A percentile compares a stretch with the other conserved stretches of the same genome.
phyloP scores from a whole-genome alignment of 2,329 filamentous ascomycete species.

The Scedosporium dehoogii region DNA sequence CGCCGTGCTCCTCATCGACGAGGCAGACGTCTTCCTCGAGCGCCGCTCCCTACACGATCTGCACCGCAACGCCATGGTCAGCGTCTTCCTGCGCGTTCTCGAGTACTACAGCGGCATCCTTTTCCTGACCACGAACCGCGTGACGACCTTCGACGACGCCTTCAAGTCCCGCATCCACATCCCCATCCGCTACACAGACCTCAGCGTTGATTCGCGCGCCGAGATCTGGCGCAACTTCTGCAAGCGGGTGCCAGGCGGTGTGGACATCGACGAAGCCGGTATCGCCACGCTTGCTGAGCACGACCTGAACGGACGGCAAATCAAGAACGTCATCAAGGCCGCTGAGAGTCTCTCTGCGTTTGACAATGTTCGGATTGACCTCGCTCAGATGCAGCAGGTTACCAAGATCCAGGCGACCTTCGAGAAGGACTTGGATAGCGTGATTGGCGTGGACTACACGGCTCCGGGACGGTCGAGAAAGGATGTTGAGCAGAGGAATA shows the following conservation, averaged over 20 bases:
- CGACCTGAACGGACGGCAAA: constrained; percentile 57
- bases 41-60: constrained; percentile 13
- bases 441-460: constrained; percentile 38
- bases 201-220: constrained; percentile 62
- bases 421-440: constrained; percentile 73
- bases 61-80: constrained; percentile 16
- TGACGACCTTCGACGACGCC: constrained; percentile 75
- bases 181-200: constrained; percentile 67
- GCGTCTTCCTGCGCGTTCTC: constrained; percentile 27
- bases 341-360: constrained; percentile 75
- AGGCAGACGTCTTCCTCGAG: constrained; percentile 10
- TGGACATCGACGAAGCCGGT: constrained; percentile 47
- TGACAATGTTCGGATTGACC: constrained; percentile 58
- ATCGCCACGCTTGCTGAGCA: constrained; percentile 60
- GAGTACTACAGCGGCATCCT: constrained; percentile 32
- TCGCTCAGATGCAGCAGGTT: constrained; percentile 72
- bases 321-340: constrained; percentile 65
- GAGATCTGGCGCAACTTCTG: constrained; percentile 80
- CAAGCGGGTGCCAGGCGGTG: constrained; percentile 56
- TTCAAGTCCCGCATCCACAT: constrained; percentile 85
- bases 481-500: background rate
- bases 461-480: background rate
- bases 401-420: constrained; percentile 76
- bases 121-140: constrained; percentile 34
- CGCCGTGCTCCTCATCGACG: constrained; percentile 17